Evolutionary conservation across 2,329 filamentous ascomycete genomes (phyloP).

Genomic region (Didymella pinodella): DNA sequence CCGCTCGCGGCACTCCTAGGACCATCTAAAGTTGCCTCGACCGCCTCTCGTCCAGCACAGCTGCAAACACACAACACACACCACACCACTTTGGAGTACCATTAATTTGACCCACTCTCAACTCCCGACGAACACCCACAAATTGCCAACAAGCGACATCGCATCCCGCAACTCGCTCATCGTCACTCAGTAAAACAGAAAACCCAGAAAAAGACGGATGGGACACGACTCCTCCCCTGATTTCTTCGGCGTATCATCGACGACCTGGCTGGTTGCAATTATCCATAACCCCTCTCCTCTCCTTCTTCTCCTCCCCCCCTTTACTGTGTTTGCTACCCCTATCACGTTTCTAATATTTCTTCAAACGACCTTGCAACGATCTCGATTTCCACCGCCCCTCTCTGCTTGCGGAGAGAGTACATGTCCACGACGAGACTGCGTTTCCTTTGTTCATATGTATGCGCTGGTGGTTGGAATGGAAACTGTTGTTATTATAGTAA

Average conservation of each 20-base stretch:
- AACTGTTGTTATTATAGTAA: constrained; percentile 28
- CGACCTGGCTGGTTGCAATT: constrained; percentile 33
- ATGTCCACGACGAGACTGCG: constrained; percentile 43
- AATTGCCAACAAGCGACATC: constrained; percentile 27
- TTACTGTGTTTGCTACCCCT: constrained; percentile 41
- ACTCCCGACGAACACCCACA: constrained; percentile 28
- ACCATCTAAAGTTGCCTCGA: constrained; percentile 36
- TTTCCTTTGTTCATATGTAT: constrained; percentile 43
- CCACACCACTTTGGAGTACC: constrained; percentile 24
- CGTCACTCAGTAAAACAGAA: constrained; percentile 38
- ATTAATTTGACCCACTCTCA: constrained; percentile 27
- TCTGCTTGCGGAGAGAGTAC: constrained; percentile 45
- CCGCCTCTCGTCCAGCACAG: constrained; percentile 22
- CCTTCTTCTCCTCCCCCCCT: constrained; percentile 22
- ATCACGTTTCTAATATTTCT: constrained; percentile 29
- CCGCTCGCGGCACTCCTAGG: constrained; percentile 37
- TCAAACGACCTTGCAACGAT: constrained; percentile 21
- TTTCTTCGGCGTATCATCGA: constrained; percentile 40
- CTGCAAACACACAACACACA: constrained; percentile 28
- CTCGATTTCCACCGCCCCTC: constrained; percentile 26
- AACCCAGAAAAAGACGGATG: constrained; percentile 42
- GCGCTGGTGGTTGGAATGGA: constrained; percentile 24
- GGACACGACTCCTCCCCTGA: constrained; percentile 41
- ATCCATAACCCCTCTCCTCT: constrained; percentile 27
- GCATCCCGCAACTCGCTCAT: constrained; percentile 33